Evolutionary conservation across 179 eudicot genomes (phyloP).

Genomic region (Patellifolia procumbens): DNA sequence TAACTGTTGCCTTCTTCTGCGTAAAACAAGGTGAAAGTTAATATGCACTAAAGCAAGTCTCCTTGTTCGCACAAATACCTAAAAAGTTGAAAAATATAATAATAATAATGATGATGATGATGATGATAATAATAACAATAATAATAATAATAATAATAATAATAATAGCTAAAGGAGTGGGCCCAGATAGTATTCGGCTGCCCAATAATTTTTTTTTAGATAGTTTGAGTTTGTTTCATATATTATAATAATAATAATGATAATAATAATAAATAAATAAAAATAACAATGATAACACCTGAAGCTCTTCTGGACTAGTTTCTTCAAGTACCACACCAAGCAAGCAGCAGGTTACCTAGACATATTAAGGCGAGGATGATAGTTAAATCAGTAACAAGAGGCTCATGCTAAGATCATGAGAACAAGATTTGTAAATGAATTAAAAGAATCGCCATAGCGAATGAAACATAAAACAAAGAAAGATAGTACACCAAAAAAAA

Average conservation of each 20-base stretch:
- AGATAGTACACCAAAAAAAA: background rate
- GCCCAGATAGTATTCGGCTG: too few relatives aligned
- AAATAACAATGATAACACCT: slow-evolving; percentile 47
- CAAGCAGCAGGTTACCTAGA: slow-evolving; percentile 75
- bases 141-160: too few relatives aligned
- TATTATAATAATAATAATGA: too few relatives aligned
- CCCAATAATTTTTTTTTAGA: too few relatives aligned
- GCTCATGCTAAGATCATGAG: background rate
- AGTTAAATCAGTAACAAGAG: background rate
- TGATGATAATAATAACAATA: too few relatives aligned
- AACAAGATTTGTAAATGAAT: background rate
- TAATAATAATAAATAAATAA: too few relatives aligned
- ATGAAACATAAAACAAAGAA: background rate
- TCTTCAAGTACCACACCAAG: slow-evolving; percentile 79
- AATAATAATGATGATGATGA: too few relatives aligned
- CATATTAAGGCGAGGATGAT: background rate
- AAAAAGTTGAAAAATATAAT: background rate
- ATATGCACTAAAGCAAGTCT: background rate
- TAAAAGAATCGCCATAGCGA: background rate
- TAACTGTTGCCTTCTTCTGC: slow-evolving; percentile 84
- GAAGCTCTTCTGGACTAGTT: slow-evolving; percentile 76
- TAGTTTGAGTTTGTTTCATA: too few relatives aligned
- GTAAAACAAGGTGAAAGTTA: slow-evolving; percentile 14
- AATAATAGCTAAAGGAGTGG: too few relatives aligned
- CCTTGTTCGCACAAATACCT: slow-evolving; percentile 5